Percentiles rank a stretch among this genome's conserved stretches.
Evolutionary conservation across 208 protist species (phyloP).

Genomic region (Trypanosoma theileri): DNA sequence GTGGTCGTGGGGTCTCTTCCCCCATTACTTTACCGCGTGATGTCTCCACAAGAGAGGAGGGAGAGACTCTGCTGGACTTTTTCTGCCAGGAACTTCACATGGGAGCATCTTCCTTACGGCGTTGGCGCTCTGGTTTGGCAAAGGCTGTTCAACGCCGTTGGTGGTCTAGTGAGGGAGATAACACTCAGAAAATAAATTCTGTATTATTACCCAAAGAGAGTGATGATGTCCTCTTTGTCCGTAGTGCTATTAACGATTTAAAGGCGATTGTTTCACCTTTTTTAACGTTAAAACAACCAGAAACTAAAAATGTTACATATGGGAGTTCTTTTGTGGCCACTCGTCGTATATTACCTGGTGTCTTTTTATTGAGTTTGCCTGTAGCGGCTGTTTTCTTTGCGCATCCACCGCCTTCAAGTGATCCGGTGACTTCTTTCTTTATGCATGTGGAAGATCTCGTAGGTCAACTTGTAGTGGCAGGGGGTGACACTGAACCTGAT

Average conservation of each 20-base stretch:
- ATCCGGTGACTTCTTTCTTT: constrained; percentile 60
- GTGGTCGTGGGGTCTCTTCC: not conserved
- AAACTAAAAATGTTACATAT: constrained; percentile 20
- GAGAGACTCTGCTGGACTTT: constrained; percentile 47
- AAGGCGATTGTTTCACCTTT: constrained; percentile 63
- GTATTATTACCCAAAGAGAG: not conserved
- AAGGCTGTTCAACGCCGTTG: constrained; percentile 33
- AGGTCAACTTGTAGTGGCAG: constrained; percentile 62
- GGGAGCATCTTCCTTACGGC: constrained; percentile 37
- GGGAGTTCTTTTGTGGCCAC: constrained; percentile 73
- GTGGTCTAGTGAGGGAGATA: constrained; percentile 6
- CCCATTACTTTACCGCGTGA: constrained; percentile 25
- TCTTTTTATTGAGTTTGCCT: constrained; percentile 77
- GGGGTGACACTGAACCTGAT: constrained; percentile 14
- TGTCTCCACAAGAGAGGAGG: constrained; percentile 36
- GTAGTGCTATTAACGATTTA: constrained; percentile 36
- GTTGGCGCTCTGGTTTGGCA: constrained; percentile 43
- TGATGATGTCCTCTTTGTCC: constrained; percentile 59
- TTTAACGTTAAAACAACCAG: constrained; percentile 47
- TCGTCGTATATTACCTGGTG: constrained; percentile 53
- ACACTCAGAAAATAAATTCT: not conserved
- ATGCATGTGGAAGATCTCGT: constrained; percentile 80
- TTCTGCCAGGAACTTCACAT: constrained; percentile 75
- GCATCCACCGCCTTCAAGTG: constrained; percentile 47
- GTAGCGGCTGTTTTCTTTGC: constrained; percentile 70